Evolutionary conservation across 2,329 filamentous ascomycete genomes (phyloP).

Genomic region (Alternaria ethzedia): DNA sequence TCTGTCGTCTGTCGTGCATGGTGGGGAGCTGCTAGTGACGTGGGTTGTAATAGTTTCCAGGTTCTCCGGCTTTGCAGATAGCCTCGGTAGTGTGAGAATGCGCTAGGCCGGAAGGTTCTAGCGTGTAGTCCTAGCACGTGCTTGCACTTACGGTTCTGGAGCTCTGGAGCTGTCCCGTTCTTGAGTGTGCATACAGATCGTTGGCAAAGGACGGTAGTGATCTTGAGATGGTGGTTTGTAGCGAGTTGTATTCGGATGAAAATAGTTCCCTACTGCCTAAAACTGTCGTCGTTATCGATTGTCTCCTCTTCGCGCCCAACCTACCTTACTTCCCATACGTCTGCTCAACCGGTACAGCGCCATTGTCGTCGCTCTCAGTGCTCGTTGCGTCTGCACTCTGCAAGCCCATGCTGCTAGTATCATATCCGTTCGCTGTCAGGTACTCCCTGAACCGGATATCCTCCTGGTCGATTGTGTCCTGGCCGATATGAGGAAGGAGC

Average conservation of each 20-base stretch:
- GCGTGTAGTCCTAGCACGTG: too few species aligned
- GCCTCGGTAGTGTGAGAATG: neutral
- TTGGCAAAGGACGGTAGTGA: neutral
- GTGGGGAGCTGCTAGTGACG: constrained; percentile 10
- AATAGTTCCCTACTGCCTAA: neutral
- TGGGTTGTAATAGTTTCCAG: constrained; percentile 5
- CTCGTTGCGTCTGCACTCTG: constrained; percentile 4
- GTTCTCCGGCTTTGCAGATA: constrained; percentile 6
- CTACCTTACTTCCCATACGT: neutral
- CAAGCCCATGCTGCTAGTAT: constrained; percentile 65
- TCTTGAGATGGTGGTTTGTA: neutral
- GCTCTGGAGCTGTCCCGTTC: neutral
- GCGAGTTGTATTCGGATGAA: neutral
- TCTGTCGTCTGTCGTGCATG: constrained; percentile 7
- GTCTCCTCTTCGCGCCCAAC: too few species aligned
- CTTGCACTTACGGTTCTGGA: neutral
- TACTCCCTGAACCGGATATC: constrained; percentile 78
- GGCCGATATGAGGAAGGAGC: constrained; percentile 75
- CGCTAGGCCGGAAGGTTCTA: neutral
- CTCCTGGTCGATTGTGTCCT: constrained; percentile 83
- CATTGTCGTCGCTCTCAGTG: constrained; percentile 21
- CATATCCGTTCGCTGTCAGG: constrained; percentile 76
- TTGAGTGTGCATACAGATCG: neutral
- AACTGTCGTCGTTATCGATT: neutral
- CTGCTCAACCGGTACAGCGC: constrained; percentile 12